A percentile compares a stretch with the other conserved stretches of the same genome.
phyloP scores from a whole-genome alignment of 202 grass and related monocot species.

The Panicum virgatum region DNA sequence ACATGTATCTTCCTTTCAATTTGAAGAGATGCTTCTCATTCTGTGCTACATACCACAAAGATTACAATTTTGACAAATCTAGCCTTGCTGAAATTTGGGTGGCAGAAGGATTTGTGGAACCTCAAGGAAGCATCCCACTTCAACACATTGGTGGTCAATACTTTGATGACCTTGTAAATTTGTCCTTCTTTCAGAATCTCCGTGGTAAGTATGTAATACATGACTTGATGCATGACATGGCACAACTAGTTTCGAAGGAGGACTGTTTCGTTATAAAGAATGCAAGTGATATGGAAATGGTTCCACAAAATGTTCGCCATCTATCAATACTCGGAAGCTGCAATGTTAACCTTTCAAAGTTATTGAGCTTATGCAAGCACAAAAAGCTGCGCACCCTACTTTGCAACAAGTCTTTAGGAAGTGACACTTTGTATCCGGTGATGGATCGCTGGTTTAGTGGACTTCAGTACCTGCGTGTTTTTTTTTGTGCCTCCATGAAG shows the following conservation, averaged over 20 bases:
- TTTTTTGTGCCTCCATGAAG: not conserved
- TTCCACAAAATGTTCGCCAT: conserved; percentile 16
- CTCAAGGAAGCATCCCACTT: not conserved
- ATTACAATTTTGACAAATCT: not conserved
- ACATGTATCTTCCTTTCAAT: no score
- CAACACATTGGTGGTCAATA: not conserved
- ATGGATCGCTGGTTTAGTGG: not conserved
- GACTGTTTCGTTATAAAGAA: conserved; percentile 34
- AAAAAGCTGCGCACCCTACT: not conserved
- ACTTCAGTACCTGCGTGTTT: not conserved
- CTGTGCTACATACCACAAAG: conserved; percentile 40
- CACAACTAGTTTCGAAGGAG: conserved; percentile 24
- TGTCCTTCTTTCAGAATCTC: not conserved
- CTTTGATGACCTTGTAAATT: not conserved
- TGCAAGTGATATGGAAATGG: not conserved
- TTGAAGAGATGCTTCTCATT: conserved; percentile 21
- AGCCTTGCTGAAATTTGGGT: not conserved
- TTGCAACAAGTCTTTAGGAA: not conserved
- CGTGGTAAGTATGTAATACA: not conserved
- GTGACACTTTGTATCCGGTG: not conserved
- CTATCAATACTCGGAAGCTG: not conserved
- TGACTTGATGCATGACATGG: conserved; percentile 40
- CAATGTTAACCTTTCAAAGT: not conserved
- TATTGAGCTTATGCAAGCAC: not conserved
- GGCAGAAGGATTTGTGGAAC: not conserved